These are phyloP conservation scores for Mycogone perniciosa DNA, from an alignment of 2,329 filamentous ascomycete genomes.

Conservation along the genomic window DNA sequence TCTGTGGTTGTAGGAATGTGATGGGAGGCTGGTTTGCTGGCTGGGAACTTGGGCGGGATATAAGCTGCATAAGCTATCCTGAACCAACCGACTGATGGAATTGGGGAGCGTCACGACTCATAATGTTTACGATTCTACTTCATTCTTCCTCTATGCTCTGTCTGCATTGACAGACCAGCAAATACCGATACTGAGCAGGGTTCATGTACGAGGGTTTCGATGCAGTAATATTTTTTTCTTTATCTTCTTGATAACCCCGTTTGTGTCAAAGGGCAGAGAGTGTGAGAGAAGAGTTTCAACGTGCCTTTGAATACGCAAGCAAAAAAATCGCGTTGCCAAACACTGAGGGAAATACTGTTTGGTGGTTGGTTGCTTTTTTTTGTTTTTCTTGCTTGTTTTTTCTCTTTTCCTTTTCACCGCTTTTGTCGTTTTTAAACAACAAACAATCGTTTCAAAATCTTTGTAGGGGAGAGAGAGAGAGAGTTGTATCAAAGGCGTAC, in stretches of 20 bases:
- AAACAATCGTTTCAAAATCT: background rate
- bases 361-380: too few species aligned
- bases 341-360: background rate
- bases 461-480: background rate
- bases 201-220: constrained; percentile 14
- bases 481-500: constrained; percentile 3
- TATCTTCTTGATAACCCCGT: constrained; percentile 1
- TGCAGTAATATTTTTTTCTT: constrained; percentile 11
- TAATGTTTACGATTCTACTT: constrained; percentile 11
- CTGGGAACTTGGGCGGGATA: too few species aligned
- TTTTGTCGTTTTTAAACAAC: too few species aligned
- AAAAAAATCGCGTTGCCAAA: background rate
- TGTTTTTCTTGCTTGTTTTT: too few species aligned
- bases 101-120: background rate
- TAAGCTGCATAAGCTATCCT: background rate
- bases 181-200: constrained; percentile 12
- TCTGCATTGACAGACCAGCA: constrained; percentile 10
- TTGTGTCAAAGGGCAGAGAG: background rate
- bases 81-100: background rate
- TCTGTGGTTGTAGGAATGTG: too few species aligned
- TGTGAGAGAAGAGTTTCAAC: background rate
- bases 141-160: constrained; percentile 7
- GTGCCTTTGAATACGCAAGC: constrained; percentile 11
- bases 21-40: too few species aligned
- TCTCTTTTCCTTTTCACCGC: too few species aligned